Evolutionary conservation across 1,139 yeast species (phyloP).

Genomic region (Pichia sp.): DNA sequence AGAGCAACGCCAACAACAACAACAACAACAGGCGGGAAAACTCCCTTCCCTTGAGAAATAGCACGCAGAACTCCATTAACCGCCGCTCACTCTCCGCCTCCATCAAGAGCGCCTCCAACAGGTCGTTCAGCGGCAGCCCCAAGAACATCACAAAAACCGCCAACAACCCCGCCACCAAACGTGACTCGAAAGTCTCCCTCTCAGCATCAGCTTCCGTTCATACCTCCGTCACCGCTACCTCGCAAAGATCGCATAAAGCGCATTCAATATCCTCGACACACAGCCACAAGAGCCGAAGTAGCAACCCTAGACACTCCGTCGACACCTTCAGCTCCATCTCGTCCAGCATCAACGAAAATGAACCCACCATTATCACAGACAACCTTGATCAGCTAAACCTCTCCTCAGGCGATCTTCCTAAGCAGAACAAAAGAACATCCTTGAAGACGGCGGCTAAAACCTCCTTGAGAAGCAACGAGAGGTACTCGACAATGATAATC

Average conservation of each 20-base stretch:
- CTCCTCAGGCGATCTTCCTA: background rate
- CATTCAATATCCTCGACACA: background rate
- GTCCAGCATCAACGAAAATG: conserved; percentile 4
- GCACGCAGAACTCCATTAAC: conserved; percentile 1
- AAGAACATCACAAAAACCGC: background rate
- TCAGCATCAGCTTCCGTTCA: background rate
- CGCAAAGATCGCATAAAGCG: background rate
- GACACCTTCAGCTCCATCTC: conserved; percentile 10
- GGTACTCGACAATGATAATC: background rate
- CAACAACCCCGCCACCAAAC: background rate
- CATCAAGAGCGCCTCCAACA: background rate
- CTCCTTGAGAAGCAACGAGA: background rate
- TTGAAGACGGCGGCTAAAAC: background rate
- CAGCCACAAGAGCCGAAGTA: background rate
- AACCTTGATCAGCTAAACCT: conserved; percentile 2
- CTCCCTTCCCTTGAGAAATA: background rate
- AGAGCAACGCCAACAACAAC: background rate
- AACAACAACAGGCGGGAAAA: background rate
- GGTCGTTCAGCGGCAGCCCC: background rate
- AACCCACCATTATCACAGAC: conserved; percentile 4
- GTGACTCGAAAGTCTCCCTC: conserved; percentile 1
- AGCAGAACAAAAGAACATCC: background rate
- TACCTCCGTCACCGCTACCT: background rate
- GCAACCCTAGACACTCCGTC: conserved; percentile 1
- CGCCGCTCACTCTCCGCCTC: conserved; percentile 6